These are phyloP conservation scores for Globisporangium megalacanthum DNA, from an alignment of 352 stramenopile species.

Conservation along the genomic window DNA sequence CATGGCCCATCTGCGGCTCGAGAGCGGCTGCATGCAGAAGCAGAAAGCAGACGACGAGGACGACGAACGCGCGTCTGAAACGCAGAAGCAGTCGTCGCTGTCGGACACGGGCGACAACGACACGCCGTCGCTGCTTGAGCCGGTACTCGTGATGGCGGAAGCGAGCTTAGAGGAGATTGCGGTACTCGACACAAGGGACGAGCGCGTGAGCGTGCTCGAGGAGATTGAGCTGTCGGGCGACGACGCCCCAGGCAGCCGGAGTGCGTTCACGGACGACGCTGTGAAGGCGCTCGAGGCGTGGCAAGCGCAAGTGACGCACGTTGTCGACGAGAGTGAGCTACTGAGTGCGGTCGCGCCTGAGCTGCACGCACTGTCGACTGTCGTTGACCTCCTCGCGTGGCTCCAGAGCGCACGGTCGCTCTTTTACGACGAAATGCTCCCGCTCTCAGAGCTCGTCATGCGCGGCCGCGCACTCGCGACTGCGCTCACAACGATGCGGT, in stretches of 20 bases:
- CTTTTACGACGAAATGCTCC: slow-evolving; percentile 74
- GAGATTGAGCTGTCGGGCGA: slow-evolving; percentile 40
- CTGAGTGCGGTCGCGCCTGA: slow-evolving; percentile 69
- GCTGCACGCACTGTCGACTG: slow-evolving; percentile 32
- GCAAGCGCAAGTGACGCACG: slow-evolving; percentile 52
- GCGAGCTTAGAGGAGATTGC: slow-evolving; percentile 59
- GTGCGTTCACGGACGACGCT: slow-evolving; percentile 46
- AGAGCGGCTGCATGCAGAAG: slow-evolving; percentile 67
- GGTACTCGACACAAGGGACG: slow-evolving; percentile 62
- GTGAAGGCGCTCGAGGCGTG: slow-evolving; percentile 67
- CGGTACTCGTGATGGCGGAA: slow-evolving; percentile 55
- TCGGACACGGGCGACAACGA: not conserved
- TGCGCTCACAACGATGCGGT: slow-evolving; percentile 22
- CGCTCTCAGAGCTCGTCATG: slow-evolving; percentile 52
- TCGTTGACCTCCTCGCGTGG: slow-evolving; percentile 72
- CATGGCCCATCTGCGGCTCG: slow-evolving; percentile 59
- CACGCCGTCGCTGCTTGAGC: slow-evolving; percentile 39
- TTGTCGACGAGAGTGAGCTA: slow-evolving; percentile 53
- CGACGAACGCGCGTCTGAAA: not conserved
- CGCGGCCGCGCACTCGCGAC: slow-evolving; percentile 37
- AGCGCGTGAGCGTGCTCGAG: slow-evolving; percentile 52
- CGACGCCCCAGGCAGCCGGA: slow-evolving; percentile 13
- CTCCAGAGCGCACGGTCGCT: slow-evolving; percentile 67
- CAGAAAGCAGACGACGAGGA: slow-evolving; percentile 19
- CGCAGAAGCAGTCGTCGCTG: not conserved